Conservation (phyloP, 345 rosid genomes). For the Moricandia moricandioides region DNA sequence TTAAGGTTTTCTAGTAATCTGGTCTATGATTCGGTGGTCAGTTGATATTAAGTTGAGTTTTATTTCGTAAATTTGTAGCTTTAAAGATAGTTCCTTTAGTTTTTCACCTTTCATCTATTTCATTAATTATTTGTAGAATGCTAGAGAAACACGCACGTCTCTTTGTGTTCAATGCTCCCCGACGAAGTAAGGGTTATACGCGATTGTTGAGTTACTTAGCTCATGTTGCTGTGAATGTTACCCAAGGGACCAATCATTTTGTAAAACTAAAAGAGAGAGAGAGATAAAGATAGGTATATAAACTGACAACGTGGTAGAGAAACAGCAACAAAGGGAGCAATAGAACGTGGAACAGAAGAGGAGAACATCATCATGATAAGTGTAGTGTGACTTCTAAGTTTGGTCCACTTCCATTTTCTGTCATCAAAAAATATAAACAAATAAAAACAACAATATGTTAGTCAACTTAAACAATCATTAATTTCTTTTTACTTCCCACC, state of each 20-base stretch:
- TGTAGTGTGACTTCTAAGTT: slow-evolving; percentile 27
- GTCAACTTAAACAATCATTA: no score
- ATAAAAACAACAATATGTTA: no score
- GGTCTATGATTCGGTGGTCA: neutral
- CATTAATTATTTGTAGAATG: neutral
- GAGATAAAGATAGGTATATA: neutral
- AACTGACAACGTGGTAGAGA: slow-evolving; percentile 9
- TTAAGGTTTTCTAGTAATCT: neutral
- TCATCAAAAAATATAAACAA: neutral
- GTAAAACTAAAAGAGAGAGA: neutral
- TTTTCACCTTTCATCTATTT: neutral
- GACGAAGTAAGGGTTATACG: neutral
- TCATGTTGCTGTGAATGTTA: neutral
- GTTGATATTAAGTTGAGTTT: neutral
- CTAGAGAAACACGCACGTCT: neutral
- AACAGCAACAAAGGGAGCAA: slow-evolving; percentile 14
- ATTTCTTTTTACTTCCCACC: no score
- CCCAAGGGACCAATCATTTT: neutral
- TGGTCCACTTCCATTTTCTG: slow-evolving; percentile 13
- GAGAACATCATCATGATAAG: slow-evolving; percentile 21
- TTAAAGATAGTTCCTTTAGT: neutral
- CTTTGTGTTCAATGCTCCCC: neutral
- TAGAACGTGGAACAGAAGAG: neutral
- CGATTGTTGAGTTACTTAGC: neutral
- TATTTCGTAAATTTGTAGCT: neutral